phyloP scores from a whole-genome alignment of 140 eudicot genomes.

The Ambrosia hybrid region DNA sequence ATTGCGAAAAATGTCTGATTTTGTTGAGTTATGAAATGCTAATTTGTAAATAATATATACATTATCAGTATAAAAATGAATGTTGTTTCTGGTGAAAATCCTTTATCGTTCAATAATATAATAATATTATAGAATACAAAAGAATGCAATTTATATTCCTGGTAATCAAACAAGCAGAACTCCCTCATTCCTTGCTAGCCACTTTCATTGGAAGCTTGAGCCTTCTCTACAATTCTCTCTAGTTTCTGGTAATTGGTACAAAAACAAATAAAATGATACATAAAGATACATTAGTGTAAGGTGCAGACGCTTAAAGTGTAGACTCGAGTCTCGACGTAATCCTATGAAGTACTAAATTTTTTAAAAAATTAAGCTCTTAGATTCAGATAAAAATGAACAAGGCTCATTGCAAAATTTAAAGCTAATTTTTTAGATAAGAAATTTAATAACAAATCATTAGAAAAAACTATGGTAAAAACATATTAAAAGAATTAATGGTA shows the following conservation, averaged over 20 bases:
- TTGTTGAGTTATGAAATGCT: no score
- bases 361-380: no score
- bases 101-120: not conserved
- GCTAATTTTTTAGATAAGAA: not conserved
- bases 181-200: not conserved
- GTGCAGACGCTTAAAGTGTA: no score
- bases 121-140: not conserved
- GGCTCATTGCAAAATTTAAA: not conserved
- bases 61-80: no score
- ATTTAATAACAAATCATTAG: no score
- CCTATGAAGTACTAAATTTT: no score
- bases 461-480: no score
- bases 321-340: no score
- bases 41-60: no score
- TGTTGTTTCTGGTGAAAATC: not conserved
- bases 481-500: no score
- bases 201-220: slow-evolving; percentile 33
- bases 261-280: not conserved
- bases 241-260: slow-evolving; percentile 40
- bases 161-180: not conserved
- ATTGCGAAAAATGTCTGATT: not conserved
- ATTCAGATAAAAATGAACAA: not conserved
- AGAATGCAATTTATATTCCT: not conserved
- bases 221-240: slow-evolving; percentile 59
- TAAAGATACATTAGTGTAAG: no score